Evolutionary conservation across 2,329 filamentous ascomycete species (phyloP).

Genomic region (Proliferodiscus dingleyae): DNA sequence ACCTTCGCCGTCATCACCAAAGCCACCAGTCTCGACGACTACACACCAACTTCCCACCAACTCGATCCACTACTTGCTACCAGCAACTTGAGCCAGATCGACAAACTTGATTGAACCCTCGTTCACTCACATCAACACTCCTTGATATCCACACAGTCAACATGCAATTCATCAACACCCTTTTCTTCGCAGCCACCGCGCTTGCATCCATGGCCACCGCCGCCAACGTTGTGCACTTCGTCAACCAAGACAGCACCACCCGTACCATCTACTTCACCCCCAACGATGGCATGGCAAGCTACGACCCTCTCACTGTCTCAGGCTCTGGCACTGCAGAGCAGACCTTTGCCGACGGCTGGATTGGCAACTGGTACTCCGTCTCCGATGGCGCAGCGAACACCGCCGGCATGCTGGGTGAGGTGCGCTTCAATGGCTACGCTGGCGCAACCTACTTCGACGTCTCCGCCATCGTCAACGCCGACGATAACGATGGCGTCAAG

Average conservation of each 20-base stretch:
- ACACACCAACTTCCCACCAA: slow-evolving; percentile 12
- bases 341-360: slow-evolving; percentile 36
- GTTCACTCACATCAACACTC: slow-evolving; percentile 21
- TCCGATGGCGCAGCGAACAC: slow-evolving; percentile 38
- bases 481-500: slow-evolving; percentile 48
- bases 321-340: slow-evolving; percentile 32
- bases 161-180: slow-evolving; percentile 46
- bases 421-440: slow-evolving; percentile 45
- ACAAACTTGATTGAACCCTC: slow-evolving; percentile 23
- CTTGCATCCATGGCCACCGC: slow-evolving; percentile 42
- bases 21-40: slow-evolving; percentile 18
- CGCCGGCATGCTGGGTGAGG: slow-evolving; percentile 49
- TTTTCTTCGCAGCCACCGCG: slow-evolving; percentile 37
- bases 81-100: slow-evolving; percentile 12
- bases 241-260: slow-evolving; percentile 49
- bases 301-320: slow-evolving; percentile 19
- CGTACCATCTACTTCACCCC: slow-evolving; percentile 31
- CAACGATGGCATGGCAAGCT: slow-evolving; percentile 14
- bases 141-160: slow-evolving; percentile 31
- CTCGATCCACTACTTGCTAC: slow-evolving; percentile 8
- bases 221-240: slow-evolving; percentile 52
- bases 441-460: slow-evolving; percentile 53
- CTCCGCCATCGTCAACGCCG: slow-evolving; percentile 51
- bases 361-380: slow-evolving; percentile 42
- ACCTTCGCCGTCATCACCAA: slow-evolving; percentile 4